Evolutionary conservation across 768 basidiomycete species (phyloP).

Genomic region (Hygrocybe coccinea): DNA sequence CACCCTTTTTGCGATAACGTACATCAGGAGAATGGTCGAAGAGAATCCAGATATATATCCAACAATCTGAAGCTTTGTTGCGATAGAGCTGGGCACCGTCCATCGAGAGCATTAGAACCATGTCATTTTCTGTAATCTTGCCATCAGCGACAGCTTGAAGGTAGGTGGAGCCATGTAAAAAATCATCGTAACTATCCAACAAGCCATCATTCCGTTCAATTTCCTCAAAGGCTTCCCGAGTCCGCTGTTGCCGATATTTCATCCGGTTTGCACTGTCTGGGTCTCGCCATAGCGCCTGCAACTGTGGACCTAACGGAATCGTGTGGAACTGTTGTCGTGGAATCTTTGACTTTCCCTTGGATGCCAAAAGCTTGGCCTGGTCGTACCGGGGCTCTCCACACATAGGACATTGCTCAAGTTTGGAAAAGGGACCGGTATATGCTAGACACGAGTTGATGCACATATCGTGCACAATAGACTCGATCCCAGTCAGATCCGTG

Average conservation of each 20-base stretch:
- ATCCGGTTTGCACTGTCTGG: constrained; percentile 24
- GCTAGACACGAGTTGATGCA: constrained; percentile 31
- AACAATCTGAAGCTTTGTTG: constrained; percentile 31
- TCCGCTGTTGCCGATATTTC: constrained; percentile 22
- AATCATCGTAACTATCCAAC: constrained; percentile 22
- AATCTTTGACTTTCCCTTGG: constrained; percentile 5
- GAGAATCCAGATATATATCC: constrained; percentile 37
- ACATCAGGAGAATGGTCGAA: constrained; percentile 27
- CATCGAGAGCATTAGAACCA: constrained; percentile 32
- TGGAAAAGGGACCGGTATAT: constrained; percentile 19
- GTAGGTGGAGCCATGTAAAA: constrained; percentile 28
- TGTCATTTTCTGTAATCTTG: constrained; percentile 25
- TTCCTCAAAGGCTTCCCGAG: constrained; percentile 19
- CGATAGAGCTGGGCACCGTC: constrained; percentile 40
- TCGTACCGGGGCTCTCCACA: constrained; percentile 27
- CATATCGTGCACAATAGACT: constrained; percentile 36
- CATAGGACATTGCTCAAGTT: constrained; percentile 12
- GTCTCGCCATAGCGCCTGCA: constrained; percentile 33
- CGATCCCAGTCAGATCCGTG: constrained; percentile 30
- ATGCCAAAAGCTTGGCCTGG: constrained; percentile 1
- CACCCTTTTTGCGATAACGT: constrained; percentile 29
- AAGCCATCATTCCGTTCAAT: constrained; percentile 2
- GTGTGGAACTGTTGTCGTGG: constrained; percentile 32
- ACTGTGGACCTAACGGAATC: constrained; percentile 35
- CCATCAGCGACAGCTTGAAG: constrained; percentile 18